These are phyloP conservation scores for Calycina herbarum DNA, from an alignment of 2,329 filamentous ascomycete species.

Conservation along the genomic window DNA sequence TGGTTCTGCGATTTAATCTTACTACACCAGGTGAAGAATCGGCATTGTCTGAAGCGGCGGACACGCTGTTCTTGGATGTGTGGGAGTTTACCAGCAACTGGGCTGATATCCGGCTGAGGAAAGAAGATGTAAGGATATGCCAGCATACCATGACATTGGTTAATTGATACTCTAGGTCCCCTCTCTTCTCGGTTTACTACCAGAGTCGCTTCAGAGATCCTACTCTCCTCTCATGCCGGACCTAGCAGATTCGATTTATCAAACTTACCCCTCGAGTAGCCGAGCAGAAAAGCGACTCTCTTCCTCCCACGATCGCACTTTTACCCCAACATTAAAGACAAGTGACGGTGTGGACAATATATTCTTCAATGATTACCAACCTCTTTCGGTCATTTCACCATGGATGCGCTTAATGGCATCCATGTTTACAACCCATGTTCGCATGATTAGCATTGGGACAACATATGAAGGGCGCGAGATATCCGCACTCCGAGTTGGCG, in stretches of 20 bases:
- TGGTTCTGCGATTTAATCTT: constrained; percentile 89
- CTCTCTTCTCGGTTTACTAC: constrained; percentile 77
- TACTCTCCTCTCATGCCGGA: constrained; percentile 79
- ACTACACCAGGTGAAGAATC: constrained; percentile 66
- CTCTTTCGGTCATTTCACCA: constrained; percentile 70
- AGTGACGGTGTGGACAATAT: constrained; percentile 59
- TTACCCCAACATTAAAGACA: constrained; percentile 35
- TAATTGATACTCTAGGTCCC: constrained; percentile 49
- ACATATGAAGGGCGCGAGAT: constrained; percentile 88
- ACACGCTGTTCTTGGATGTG: constrained; percentile 80
- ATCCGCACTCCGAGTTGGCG: constrained; percentile 74
- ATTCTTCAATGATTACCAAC: constrained; percentile 93
- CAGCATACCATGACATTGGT: constrained; percentile 9
- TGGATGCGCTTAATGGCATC: constrained; percentile 91
- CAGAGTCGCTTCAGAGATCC: constrained; percentile 67
- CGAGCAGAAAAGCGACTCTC: constrained; percentile 26
- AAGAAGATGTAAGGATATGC: constrained; percentile 62
- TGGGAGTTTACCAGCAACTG: constrained; percentile 83
- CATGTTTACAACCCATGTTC: constrained; percentile 82
- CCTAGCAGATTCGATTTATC: constrained; percentile 72
- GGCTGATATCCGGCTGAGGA: constrained; percentile 79
- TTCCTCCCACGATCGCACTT: constrained; percentile 31
- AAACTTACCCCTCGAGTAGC: constrained; percentile 59
- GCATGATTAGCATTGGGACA: constrained; percentile 74
- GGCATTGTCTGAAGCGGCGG: constrained; percentile 70